A percentile compares a stretch with the other conserved stretches of the same genome.
phyloP scores from a whole-genome alignment of 2,329 filamentous ascomycete genomes.

The Neoscytalidium dimidiatum region DNA sequence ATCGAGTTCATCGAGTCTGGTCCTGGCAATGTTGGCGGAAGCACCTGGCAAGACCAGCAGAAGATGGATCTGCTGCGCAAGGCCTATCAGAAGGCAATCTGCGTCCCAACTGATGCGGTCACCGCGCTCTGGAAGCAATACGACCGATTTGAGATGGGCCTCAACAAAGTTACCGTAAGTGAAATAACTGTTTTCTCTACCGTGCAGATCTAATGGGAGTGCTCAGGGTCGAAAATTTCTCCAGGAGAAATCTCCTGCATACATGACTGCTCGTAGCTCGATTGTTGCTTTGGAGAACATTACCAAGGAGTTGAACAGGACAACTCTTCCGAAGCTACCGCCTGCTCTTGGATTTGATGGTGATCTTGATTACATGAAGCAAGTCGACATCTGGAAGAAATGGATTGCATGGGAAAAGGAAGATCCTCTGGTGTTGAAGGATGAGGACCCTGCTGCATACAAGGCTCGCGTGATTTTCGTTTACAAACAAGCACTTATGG shows the following conservation, averaged over 20 bases:
- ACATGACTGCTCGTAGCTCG: conserved; percentile 93
- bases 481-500: conserved; percentile 93
- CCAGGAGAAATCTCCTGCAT: conserved; percentile 86
- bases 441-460: conserved; percentile 75
- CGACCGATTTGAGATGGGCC: conserved; percentile 88
- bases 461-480: conserved; percentile 81
- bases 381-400: conserved; percentile 85
- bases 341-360: conserved; percentile 86
- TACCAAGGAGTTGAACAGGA: conserved; percentile 72
- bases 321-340: conserved; percentile 77
- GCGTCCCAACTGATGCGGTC: conserved; percentile 79
- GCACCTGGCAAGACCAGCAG: conserved; percentile 92
- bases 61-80: conserved; percentile 95
- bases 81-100: conserved; percentile 87
- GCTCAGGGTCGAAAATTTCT: conserved; percentile 87
- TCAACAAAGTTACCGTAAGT: conserved; percentile 87
- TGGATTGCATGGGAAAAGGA: conserved; percentile 97
- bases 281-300: conserved; percentile 90
- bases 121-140: conserved; percentile 96
- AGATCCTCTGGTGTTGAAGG: conserved; percentile 82
- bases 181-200: conserved; percentile 19
- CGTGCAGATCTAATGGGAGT: conserved; percentile 24
- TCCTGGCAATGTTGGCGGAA: conserved; percentile 82
- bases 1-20: conserved; percentile 89
- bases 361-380: conserved; percentile 77